A percentile compares a stretch with the other conserved stretches of the same genome.
These are phyloP conservation scores for Talaromyces sp. DNA, from an alignment of 2,329 filamentous ascomycete genomes.

Conservation along the genomic window DNA sequence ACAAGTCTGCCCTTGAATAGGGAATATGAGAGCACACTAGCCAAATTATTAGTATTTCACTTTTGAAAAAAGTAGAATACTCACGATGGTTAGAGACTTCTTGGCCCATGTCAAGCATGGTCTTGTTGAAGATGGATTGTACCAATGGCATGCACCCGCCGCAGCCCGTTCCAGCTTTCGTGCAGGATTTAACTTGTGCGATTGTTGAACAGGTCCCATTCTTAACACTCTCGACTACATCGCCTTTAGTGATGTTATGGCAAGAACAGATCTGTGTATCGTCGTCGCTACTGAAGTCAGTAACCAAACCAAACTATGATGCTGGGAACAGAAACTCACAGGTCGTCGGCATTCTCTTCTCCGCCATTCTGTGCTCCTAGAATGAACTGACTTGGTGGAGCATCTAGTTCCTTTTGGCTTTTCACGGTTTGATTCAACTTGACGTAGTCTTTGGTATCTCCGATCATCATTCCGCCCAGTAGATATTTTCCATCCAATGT, in stretches of 20 bases:
- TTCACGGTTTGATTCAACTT: conserved; percentile 86
- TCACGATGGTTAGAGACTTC: conserved; percentile 72
- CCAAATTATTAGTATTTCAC: conserved; percentile 9
- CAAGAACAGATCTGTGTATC: conserved; percentile 89
- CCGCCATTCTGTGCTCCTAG: conserved; percentile 69
- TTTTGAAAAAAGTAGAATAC: conserved; percentile 10
- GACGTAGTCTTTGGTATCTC: conserved; percentile 84
- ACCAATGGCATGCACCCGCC: conserved; percentile 87
- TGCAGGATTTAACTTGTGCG: conserved; percentile 79
- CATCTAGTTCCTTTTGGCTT: conserved; percentile 70
- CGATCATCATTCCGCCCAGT: conserved; percentile 96
- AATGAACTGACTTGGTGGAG: conserved; percentile 77
- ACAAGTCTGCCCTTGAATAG: conserved; percentile 81
- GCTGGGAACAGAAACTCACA: conserved; percentile 39
- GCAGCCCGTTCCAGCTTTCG: conserved; percentile 86
- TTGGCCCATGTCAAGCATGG: conserved; percentile 78
- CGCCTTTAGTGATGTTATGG: conserved; percentile 85
- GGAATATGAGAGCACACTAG: conserved; percentile 73
- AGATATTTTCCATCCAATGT: conserved; percentile 85
- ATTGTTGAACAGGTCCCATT: conserved; percentile 76
- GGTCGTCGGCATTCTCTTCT: conserved; percentile 69
- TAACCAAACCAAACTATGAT: not conserved
- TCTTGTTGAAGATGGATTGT: conserved; percentile 82
- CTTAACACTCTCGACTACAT: conserved; percentile 67
- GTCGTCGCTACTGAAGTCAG: conserved; percentile 48